Evolutionary conservation across 495 filamentous ascomycete genomes (phyloP).

Genomic region (Hypoxylon perforatum): DNA sequence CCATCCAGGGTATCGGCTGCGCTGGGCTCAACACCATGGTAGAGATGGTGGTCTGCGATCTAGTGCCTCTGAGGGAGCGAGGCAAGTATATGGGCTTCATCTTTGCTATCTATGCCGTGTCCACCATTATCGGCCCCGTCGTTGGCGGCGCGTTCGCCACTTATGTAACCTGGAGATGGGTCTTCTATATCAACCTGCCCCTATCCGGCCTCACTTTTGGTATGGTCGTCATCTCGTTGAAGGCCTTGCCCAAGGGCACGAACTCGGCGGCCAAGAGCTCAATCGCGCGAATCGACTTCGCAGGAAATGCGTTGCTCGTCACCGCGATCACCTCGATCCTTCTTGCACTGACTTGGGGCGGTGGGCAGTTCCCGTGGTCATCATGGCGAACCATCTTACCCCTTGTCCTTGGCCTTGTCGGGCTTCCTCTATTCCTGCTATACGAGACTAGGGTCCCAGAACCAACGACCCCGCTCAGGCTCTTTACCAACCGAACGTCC

Average conservation of each 20-base stretch:
- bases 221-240: slow-evolving; percentile 43
- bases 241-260: slow-evolving; percentile 29
- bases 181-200: slow-evolving; percentile 57
- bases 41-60: slow-evolving; percentile 76
- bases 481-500: slow-evolving; percentile 29
- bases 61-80: slow-evolving; percentile 75
- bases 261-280: slow-evolving; percentile 47
- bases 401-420: slow-evolving; percentile 60
- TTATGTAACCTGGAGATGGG: slow-evolving; percentile 65
- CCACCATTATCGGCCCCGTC: slow-evolving; percentile 68
- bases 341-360: slow-evolving; percentile 66
- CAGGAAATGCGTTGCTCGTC: slow-evolving; percentile 67
- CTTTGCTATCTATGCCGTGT: slow-evolving; percentile 60
- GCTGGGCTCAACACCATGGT: slow-evolving; percentile 78
- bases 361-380: slow-evolving; percentile 64
- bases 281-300: slow-evolving; percentile 66
- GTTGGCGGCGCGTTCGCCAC: slow-evolving; percentile 74
- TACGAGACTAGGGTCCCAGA: slow-evolving; percentile 55
- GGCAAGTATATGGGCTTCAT: slow-evolving; percentile 4
- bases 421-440: slow-evolving; percentile 56
- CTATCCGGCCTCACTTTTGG: slow-evolving; percentile 60
- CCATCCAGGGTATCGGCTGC: slow-evolving; percentile 82
- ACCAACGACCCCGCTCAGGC: slow-evolving; percentile 19
- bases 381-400: slow-evolving; percentile 67
- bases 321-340: slow-evolving; percentile 58